A percentile compares a stretch with the other conserved stretches of the same genome.
Evolutionary conservation across 2,329 filamentous ascomycete genomes (phyloP).

Genomic region (Colletotrichum orbiculare): DNA sequence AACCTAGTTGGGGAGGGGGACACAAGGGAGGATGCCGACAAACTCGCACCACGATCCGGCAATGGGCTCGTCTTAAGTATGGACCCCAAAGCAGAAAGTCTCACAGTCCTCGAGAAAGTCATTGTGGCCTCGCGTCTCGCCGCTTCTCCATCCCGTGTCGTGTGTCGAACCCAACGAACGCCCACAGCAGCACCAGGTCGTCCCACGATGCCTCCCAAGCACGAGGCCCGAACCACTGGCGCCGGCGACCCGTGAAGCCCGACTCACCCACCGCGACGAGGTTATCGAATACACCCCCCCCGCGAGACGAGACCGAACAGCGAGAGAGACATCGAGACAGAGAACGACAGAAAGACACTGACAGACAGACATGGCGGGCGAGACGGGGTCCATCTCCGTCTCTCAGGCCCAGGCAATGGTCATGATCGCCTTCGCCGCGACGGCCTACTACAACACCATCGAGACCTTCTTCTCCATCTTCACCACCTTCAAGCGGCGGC

Average conservation of each 20-base stretch:
- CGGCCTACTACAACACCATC: conserved; percentile 33
- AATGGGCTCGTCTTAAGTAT: conserved; percentile 20
- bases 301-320: no score
- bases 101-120: no score
- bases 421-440: conserved; percentile 50
- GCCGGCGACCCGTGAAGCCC: conserved; percentile 10
- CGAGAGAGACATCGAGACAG: not conserved
- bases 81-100: not conserved
- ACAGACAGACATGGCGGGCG: conserved; percentile 26
- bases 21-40: not conserved
- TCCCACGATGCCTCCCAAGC: conserved; percentile 23
- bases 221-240: conserved; percentile 4
- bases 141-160: conserved; percentile 20
- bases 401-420: conserved; percentile 37
- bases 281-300: no score
- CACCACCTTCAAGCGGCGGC: conserved; percentile 37
- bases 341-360: not conserved
- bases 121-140: conserved; percentile 2
- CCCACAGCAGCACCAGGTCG: not conserved
- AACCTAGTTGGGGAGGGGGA: conserved; percentile 1
- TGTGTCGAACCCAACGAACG: not conserved
- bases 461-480: conserved; percentile 40
- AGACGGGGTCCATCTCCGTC: conserved; percentile 31
- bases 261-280: not conserved
- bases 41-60: not conserved